These are phyloP conservation scores for Coemansia sp. DNA, from an alignment of 192 early-diverging fungal species.

Conservation along the genomic window DNA sequence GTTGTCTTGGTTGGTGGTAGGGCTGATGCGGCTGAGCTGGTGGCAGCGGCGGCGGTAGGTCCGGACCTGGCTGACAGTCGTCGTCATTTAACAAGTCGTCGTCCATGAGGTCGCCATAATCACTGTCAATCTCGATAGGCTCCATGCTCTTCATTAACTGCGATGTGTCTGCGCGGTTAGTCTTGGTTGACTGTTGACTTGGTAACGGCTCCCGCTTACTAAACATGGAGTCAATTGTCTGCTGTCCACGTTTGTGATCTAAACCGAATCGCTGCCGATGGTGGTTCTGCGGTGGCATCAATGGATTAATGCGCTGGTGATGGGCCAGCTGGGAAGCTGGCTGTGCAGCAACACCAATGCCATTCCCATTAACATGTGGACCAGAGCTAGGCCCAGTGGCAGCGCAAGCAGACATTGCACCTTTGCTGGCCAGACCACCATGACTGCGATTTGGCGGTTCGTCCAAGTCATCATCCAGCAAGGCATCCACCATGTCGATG, in stretches of 20 bases:
- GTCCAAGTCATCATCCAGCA: slow-evolving; percentile 31
- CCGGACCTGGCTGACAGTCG: background rate
- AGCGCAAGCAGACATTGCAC: too few relatives aligned
- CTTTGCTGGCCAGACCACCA: too few relatives aligned
- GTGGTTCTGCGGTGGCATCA: background rate
- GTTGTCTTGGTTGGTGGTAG: background rate
- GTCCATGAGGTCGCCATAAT: slow-evolving; percentile 20
- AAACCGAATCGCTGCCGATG: background rate
- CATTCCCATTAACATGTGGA: background rate
- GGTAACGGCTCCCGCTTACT: too few relatives aligned
- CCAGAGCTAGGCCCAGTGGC: too few relatives aligned
- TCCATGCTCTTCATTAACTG: slow-evolving; percentile 8
- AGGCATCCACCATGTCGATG: slow-evolving; percentile 28
- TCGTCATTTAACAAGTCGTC: slow-evolving; percentile 16
- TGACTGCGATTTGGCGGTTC: background rate
- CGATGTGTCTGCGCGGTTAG: background rate
- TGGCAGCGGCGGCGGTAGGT: background rate
- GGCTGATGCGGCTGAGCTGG: background rate
- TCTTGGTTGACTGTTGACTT: slow-evolving; percentile 14
- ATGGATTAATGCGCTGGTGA: background rate
- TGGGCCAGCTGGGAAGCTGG: background rate
- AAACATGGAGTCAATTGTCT: slow-evolving; percentile 42
- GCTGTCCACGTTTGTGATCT: slow-evolving; percentile 18
- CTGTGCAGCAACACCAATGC: background rate
- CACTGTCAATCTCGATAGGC: slow-evolving; percentile 17